These are phyloP conservation scores for Dactylonectria estremocensis DNA, from an alignment of 2,329 filamentous ascomycete species.

Conservation along the genomic window DNA sequence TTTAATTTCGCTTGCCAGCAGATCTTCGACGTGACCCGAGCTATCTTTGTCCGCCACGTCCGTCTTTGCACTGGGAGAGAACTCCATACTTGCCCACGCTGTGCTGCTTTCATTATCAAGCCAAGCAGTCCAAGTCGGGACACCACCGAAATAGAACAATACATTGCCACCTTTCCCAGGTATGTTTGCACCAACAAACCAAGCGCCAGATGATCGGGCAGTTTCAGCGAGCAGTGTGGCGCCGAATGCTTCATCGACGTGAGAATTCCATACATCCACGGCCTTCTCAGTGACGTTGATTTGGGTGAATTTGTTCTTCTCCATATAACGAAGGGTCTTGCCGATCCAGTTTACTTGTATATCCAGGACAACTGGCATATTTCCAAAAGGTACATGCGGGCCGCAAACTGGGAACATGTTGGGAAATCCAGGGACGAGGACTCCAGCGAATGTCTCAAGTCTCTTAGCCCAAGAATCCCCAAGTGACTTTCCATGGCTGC, in stretches of 20 bases:
- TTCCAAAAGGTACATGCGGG: constrained; percentile 30
- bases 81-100: constrained; percentile 26
- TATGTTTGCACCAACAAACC: constrained; percentile 36
- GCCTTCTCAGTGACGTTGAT: constrained; percentile 25
- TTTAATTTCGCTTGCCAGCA: background rate
- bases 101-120: constrained; percentile 19
- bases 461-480: constrained; percentile 21
- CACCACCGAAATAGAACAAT: constrained; percentile 33
- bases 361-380: constrained; percentile 31
- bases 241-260: constrained; percentile 48
- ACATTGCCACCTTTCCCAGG: constrained; percentile 18
- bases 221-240: constrained; percentile 50
- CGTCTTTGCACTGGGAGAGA: background rate
- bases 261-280: constrained; percentile 33
- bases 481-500: constrained; percentile 18
- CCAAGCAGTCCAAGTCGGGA: constrained; percentile 27
- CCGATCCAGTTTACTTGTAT: constrained; percentile 28
- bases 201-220: constrained; percentile 16
- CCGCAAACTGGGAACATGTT: constrained; percentile 34
- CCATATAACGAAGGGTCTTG: constrained; percentile 15
- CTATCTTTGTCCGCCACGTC: background rate
- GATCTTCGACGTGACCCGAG: background rate
- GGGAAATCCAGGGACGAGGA: constrained; percentile 25
- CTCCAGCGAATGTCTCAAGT: constrained; percentile 26
- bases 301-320: constrained; percentile 12